phyloP scores from a whole-genome alignment of 2,329 filamentous ascomycete genomes.

The Mariannaea elegans region DNA sequence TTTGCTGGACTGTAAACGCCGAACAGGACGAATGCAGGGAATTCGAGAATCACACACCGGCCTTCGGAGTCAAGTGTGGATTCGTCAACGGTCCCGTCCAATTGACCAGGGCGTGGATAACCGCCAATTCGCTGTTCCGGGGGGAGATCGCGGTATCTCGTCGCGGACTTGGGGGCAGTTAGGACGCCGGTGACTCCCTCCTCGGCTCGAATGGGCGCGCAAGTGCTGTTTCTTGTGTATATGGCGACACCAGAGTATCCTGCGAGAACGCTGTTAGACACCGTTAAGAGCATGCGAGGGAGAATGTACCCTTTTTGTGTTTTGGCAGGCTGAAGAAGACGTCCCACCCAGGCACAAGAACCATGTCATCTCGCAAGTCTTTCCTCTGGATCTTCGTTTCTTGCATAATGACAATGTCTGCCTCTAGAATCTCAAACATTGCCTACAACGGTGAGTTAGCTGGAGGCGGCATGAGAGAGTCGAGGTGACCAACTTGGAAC shows the following conservation, averaged over 20 bases:
- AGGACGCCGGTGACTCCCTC: slow-evolving; percentile 91
- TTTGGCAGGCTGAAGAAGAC: slow-evolving; percentile 94
- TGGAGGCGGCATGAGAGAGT: neutral
- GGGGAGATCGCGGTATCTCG: slow-evolving; percentile 78
- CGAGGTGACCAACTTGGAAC: slow-evolving; percentile 65
- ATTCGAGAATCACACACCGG: slow-evolving; percentile 89
- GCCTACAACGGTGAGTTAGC: slow-evolving; percentile 55
- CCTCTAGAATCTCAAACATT: slow-evolving; percentile 94
- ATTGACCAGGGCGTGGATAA: slow-evolving; percentile 77
- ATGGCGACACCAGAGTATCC: slow-evolving; percentile 96
- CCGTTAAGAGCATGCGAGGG: neutral
- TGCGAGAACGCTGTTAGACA: slow-evolving; percentile 46
- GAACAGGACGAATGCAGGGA: slow-evolving; percentile 92
- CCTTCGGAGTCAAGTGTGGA: slow-evolving; percentile 86
- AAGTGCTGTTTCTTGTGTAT: slow-evolving; percentile 88
- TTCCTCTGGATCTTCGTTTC: slow-evolving; percentile 96
- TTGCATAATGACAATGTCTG: slow-evolving; percentile 94
- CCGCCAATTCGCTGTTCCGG: slow-evolving; percentile 83
- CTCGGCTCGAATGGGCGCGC: slow-evolving; percentile 87
- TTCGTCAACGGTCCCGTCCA: slow-evolving; percentile 72
- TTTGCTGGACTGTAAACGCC: slow-evolving; percentile 93
- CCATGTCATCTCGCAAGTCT: slow-evolving; percentile 94
- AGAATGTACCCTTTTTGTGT: slow-evolving; percentile 83
- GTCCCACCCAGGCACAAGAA: slow-evolving; percentile 93
- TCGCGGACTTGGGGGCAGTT: slow-evolving; percentile 74